Evolutionary conservation across 768 basidiomycete species (phyloP).

Genomic region (Dendrothele bispora): DNA sequence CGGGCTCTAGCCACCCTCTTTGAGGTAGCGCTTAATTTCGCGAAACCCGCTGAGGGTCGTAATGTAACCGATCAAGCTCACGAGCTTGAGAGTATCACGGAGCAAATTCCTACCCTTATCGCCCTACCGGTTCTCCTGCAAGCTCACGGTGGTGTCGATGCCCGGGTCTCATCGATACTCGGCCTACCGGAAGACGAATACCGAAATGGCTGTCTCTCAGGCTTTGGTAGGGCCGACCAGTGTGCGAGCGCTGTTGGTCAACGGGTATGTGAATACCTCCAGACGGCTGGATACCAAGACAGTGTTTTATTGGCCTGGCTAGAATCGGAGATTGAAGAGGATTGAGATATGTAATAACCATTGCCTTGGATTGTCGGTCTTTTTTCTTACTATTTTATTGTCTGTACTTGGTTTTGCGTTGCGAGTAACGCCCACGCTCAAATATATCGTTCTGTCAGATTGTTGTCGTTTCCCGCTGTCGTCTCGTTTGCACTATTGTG

Average conservation of each 20-base stretch:
- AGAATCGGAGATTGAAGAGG: constrained; percentile 4
- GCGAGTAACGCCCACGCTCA: too few relatives aligned
- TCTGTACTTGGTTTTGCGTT: too few relatives aligned
- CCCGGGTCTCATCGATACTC: constrained; percentile 51
- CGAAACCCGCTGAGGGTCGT: constrained; percentile 15
- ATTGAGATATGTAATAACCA: neutral
- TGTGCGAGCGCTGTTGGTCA: constrained; percentile 60
- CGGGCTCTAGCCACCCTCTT: constrained; percentile 56
- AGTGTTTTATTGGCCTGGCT: constrained; percentile 3
- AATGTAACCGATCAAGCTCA: constrained; percentile 30
- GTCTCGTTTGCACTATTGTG: too few relatives aligned
- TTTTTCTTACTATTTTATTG: too few relatives aligned
- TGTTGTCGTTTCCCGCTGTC: too few relatives aligned
- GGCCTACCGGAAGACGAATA: constrained; percentile 64
- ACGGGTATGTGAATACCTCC: constrained; percentile 44
- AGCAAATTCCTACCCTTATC: constrained; percentile 71
- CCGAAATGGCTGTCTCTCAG: constrained; percentile 64
- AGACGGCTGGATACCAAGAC: neutral
- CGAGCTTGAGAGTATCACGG: constrained; percentile 54
- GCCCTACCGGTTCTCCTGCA: constrained; percentile 69
- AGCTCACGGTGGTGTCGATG: constrained; percentile 34
- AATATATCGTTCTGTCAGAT: too few relatives aligned
- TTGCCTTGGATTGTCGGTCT: too few relatives aligned
- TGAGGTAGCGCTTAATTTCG: constrained; percentile 40
- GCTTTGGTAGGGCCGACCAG: constrained; percentile 79